Base-by-base conservation (phyloP, 495 filamentous ascomycete genomes). In the Sphaerosporella brunnea region DNA sequence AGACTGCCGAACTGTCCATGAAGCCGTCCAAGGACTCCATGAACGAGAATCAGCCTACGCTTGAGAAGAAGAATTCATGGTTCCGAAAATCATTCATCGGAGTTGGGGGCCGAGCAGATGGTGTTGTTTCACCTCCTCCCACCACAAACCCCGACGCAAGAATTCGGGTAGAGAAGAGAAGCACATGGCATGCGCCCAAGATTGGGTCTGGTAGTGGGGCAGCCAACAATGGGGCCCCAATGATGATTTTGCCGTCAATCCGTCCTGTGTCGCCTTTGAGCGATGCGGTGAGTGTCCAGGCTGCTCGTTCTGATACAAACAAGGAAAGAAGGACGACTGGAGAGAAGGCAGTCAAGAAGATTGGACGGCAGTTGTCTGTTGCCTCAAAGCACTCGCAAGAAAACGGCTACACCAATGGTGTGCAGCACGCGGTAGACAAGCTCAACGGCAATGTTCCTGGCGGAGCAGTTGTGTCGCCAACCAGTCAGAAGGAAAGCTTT, bases 171-270 rank as follows among this genome's bases (percentile, higher is more conserved):
- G 58, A 61, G n/a, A 61, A 61, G 36, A 51, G 58, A 37, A 61
- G 54, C 18, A 61, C 58, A 46, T 61, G 58, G 58, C 58, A 61
- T 51, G 58, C 58, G 1, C 57, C 52, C 20, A 61, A 60, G 37
- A 44, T 54, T 51, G 19, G 51, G 42, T 49, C 62, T 19, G 49
- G 49, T 23, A 23, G 24, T 21, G 53, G 61, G 10, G 23, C 21
- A 40, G 41, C 56, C 52, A 54, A 45, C 35, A 92, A 82, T 59
- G 82, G 78, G 24, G 88, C 90, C 34, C 92, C 92, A 3, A 99
- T 99, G 79, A 90, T 85, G 16, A 99, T 99, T 51, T 69, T 99
- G 32, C 92, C 92, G 16, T 93, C 92, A 4, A 96, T 99, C 43
- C 77, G 82, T 38, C 92, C 92, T 16, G 84, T 96, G 18, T 95